Base-by-base conservation (phyloP, 1,284 basidiomycete species). In the Cutaneotrichosporon curvatum region DNA sequence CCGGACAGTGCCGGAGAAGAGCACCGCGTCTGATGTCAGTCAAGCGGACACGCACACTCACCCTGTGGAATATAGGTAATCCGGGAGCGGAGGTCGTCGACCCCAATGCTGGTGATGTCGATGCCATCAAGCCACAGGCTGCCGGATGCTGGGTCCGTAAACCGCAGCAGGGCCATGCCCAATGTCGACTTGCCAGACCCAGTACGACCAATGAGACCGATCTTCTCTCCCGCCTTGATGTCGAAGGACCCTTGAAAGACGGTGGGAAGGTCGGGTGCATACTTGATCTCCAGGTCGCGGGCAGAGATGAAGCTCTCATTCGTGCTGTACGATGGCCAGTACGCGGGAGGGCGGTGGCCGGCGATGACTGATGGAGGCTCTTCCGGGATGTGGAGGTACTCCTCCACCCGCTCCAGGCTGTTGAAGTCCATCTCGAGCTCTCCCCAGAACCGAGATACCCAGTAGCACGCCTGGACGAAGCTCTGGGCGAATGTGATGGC, bases 341-440 rank as follows among this genome's bases (percentile, higher is more conserved):
- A 87, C 0, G 87, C 86, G 0, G 87, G 86, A 2, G 81, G 81
- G 4, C 82, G 78, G 41, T 76, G 76, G 0, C 76, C 76, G 47
- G 83, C 79, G 40, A 88, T 82, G 47, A 83, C 61, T 0, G 81
- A 75, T 1, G 87, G 81, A 4, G 87, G 81, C 63, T 92, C 90
- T 61, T 87, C 84, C 1, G 87, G 85, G n/a, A 92, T 75, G 43
- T 85, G 78, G 16, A 92, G 78, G 62, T 92, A 94, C 73, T 94
- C 90, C 4, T 86, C 79, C 7, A 92, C 78, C 48, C 90, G 83
- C 68, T 95, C 91, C 6, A 94, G 84, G 7, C 81, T 80, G 68
- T 86, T 85, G 10, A 87, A 85, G 68, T 68, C 66, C 62, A 71
- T 69, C 52, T 73, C 71, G 16, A 73, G 57, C 37, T 70, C 65